Evolutionary conservation across 2,329 filamentous ascomycete species (phyloP).

Genomic region (Aphanoascus verrucosus): DNA sequence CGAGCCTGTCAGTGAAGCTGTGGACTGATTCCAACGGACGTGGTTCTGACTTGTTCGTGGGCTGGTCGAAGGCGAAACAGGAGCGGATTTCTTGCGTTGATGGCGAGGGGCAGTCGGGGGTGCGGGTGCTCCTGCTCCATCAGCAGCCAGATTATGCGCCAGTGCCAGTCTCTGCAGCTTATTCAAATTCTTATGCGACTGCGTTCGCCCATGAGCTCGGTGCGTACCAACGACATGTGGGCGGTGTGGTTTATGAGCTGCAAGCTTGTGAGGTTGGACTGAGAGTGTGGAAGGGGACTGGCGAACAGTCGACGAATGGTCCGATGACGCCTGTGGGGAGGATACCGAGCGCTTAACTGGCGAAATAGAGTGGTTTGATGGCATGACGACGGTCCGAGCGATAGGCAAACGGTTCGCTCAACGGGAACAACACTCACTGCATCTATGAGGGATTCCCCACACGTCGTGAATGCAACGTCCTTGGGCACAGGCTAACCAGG

Average conservation of each 20-base stretch:
- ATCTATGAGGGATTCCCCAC: background rate
- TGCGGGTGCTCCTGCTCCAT: slow-evolving; percentile 15
- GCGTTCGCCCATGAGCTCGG: slow-evolving; percentile 34
- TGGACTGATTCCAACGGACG: slow-evolving; percentile 35
- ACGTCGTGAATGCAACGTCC: background rate
- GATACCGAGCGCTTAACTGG: slow-evolving; percentile 15
- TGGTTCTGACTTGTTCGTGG: slow-evolving; percentile 27
- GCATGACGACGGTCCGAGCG: slow-evolving; percentile 9
- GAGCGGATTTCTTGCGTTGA: slow-evolving; percentile 39
- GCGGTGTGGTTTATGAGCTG: slow-evolving; percentile 30
- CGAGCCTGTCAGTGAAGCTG: slow-evolving; percentile 26
- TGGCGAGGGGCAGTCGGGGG: slow-evolving; percentile 26
- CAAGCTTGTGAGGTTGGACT: slow-evolving; percentile 23
- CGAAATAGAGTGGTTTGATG: slow-evolving; percentile 13
- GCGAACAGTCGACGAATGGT: slow-evolving; percentile 8
- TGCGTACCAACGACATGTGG: slow-evolving; percentile 35
- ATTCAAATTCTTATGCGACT: slow-evolving; percentile 36
- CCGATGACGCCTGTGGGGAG: slow-evolving; percentile 11
- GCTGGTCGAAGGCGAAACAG: slow-evolving; percentile 35
- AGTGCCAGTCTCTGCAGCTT: slow-evolving; percentile 33
- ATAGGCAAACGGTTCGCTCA: background rate
- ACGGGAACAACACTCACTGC: background rate
- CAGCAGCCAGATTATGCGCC: slow-evolving; percentile 24
- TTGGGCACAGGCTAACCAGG: background rate
- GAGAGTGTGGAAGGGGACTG: slow-evolving; percentile 8